These are phyloP conservation scores for Vigna angularis DNA, from an alignment of 306 rosid species.

Conservation along the genomic window DNA sequence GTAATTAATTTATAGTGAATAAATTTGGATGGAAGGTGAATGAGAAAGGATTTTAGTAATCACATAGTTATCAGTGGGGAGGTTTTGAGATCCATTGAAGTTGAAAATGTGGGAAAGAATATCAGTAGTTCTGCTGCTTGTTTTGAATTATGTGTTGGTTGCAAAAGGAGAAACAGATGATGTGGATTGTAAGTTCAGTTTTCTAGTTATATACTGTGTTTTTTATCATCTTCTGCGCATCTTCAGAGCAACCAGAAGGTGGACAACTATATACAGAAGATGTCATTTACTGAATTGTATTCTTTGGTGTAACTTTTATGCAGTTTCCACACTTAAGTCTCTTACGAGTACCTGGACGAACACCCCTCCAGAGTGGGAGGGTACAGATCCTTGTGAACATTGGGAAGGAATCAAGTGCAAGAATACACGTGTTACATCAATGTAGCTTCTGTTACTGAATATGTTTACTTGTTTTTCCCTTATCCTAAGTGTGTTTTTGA, in stretches of 20 bases:
- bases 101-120: slow-evolving; percentile 39
- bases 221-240: slow-evolving; percentile 26
- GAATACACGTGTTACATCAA: slow-evolving; percentile 51
- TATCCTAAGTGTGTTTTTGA: slow-evolving; percentile 17
- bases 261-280: not conserved
- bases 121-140: slow-evolving; percentile 36
- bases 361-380: slow-evolving; percentile 52
- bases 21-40: slow-evolving; percentile 2
- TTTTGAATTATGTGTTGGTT: slow-evolving; percentile 29
- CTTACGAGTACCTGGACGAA: slow-evolving; percentile 44
- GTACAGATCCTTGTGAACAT: slow-evolving; percentile 52
- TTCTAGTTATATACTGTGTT: slow-evolving; percentile 16
- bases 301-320: slow-evolving; percentile 16
- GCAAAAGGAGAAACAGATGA: slow-evolving; percentile 34
- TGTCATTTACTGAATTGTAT: slow-evolving; percentile 16
- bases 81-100: slow-evolving; percentile 18
- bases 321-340: slow-evolving; percentile 50
- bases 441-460: slow-evolving; percentile 47
- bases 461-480: slow-evolving; percentile 14
- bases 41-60: slow-evolving; percentile 6
- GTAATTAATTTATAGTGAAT: not conserved
- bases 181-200: slow-evolving; percentile 49
- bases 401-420: slow-evolving; percentile 65
- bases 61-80: slow-evolving; percentile 20
- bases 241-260: not conserved